Conservation (phyloP, 768 basidiomycete species). For the Krasilnikovozyma curviuscula region DNA sequence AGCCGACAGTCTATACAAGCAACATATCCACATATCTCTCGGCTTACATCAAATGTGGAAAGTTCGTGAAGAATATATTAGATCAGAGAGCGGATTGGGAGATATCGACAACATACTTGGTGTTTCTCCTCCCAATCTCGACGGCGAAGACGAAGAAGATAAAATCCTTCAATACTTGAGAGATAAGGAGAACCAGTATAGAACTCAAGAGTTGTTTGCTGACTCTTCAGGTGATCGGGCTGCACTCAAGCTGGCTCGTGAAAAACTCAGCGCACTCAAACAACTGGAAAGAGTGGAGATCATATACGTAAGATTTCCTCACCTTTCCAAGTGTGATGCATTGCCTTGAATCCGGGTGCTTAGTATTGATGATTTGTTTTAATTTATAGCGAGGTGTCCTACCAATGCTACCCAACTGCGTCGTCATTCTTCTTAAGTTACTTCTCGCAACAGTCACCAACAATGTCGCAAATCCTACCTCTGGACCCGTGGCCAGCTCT, state of each 20-base stretch:
- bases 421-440: conserved; percentile 78
- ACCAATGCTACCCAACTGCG: conserved; percentile 70
- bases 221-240: conserved; percentile 11
- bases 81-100: conserved; percentile 76
- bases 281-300: conserved; percentile 74
- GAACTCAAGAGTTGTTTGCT: conserved; percentile 15
- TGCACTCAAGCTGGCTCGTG: conserved; percentile 15
- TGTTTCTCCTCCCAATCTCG: conserved; percentile 2
- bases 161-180: conserved; percentile 27
- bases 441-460: conserved; percentile 84
- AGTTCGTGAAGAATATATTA: conserved; percentile 85
- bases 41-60: conserved; percentile 87
- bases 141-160: conserved; percentile 23
- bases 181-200: conserved; percentile 25
- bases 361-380: background rate
- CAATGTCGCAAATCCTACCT: conserved; percentile 41
- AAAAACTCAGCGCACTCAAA: conserved; percentile 38
- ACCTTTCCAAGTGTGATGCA: background rate
- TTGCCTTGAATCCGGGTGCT: background rate
- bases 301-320: conserved; percentile 52
- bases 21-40: conserved; percentile 75
- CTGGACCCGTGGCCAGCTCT: too few species aligned
- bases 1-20: conserved; percentile 72
- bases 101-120: conserved; percentile 2
- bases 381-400: conserved; percentile 51